These are phyloP conservation scores for Begonia peltatifolia DNA, from an alignment of 306 rosid genomes.

Conservation along the genomic window DNA sequence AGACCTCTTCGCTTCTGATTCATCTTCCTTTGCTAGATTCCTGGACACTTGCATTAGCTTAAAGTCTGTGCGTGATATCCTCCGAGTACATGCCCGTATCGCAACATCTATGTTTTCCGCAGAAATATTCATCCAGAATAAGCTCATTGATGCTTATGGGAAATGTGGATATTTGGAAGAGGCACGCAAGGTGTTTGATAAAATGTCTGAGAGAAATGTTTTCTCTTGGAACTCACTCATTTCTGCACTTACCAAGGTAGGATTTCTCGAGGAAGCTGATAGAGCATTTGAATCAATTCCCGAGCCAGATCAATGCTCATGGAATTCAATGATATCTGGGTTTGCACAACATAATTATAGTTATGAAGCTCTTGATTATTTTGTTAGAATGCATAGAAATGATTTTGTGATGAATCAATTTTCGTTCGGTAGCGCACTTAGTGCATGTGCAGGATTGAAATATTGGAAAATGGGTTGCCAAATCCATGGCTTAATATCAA, in stretches of 20 bases:
- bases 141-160: slow-evolving; percentile 13
- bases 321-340: slow-evolving; percentile 12
- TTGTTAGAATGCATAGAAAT: slow-evolving; percentile 2
- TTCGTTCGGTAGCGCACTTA: slow-evolving; percentile 12
- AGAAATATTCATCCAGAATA: slow-evolving; percentile 9
- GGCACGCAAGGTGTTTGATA: slow-evolving; percentile 11
- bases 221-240: slow-evolving; percentile 13
- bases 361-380: slow-evolving; percentile 10
- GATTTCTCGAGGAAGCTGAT: slow-evolving; percentile 7
- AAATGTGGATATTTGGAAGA: slow-evolving; percentile 9
- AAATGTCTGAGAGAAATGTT: slow-evolving; percentile 9
- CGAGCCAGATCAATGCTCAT: slow-evolving; percentile 9
- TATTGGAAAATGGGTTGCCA: slow-evolving; percentile 11
- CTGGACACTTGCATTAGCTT: slow-evolving; percentile 4
- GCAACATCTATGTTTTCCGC: not conserved
- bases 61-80: not conserved
- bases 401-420: slow-evolving; percentile 5
- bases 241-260: slow-evolving; percentile 8
- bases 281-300: slow-evolving; percentile 5
- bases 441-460: slow-evolving; percentile 13
- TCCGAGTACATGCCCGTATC: slow-evolving; percentile 6
- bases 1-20: slow-evolving; percentile 3
- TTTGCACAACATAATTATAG: slow-evolving; percentile 6
- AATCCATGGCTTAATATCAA: slow-evolving; percentile 5
- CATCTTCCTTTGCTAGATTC: slow-evolving; percentile 8